A percentile compares a stretch with the other conserved stretches of the same genome.
These are phyloP conservation scores for Eutypella sp. DNA, from an alignment of 2,329 filamentous ascomycete genomes.

Conservation along the genomic window DNA sequence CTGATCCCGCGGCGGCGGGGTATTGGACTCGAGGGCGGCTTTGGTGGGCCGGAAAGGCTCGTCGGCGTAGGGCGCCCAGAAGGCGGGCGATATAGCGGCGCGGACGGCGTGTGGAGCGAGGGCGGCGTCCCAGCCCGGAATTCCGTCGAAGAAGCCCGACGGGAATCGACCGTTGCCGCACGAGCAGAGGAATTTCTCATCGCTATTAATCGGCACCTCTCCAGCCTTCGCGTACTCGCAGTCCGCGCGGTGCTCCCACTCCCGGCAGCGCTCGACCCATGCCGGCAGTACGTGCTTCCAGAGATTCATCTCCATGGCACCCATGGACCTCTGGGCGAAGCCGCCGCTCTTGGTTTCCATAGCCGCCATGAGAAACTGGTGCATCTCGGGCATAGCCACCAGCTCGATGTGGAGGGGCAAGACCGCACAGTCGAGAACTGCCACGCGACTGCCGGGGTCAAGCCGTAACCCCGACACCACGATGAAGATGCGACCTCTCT, in stretches of 20 bases:
- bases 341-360: slow-evolving; percentile 29
- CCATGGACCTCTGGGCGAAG: slow-evolving; percentile 29
- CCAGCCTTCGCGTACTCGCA: slow-evolving; percentile 37
- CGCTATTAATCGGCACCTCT: slow-evolving; percentile 31
- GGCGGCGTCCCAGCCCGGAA: slow-evolving; percentile 38
- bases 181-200: slow-evolving; percentile 35
- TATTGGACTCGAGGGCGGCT: not conserved
- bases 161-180: slow-evolving; percentile 41
- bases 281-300: slow-evolving; percentile 43
- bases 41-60: not conserved
- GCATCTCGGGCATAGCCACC: slow-evolving; percentile 27
- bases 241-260: slow-evolving; percentile 33
- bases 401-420: slow-evolving; percentile 35
- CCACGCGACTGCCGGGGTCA: slow-evolving; percentile 34
- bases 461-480: slow-evolving; percentile 39
- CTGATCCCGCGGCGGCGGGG: not conserved
- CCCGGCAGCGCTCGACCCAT: slow-evolving; percentile 42
- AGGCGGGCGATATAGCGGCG: slow-evolving; percentile 52
- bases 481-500: slow-evolving; percentile 19
- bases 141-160: slow-evolving; percentile 25
- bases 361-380: slow-evolving; percentile 34
- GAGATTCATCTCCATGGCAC: slow-evolving; percentile 50
- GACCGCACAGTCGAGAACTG: slow-evolving; percentile 42
- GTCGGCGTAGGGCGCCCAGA: slow-evolving; percentile 29
- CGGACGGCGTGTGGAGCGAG: slow-evolving; percentile 43